A percentile compares a stretch with the other conserved stretches of the same genome.
phyloP scores from a whole-genome alignment of 2,329 filamentous ascomycete genomes.

The Microsporum audouinii region DNA sequence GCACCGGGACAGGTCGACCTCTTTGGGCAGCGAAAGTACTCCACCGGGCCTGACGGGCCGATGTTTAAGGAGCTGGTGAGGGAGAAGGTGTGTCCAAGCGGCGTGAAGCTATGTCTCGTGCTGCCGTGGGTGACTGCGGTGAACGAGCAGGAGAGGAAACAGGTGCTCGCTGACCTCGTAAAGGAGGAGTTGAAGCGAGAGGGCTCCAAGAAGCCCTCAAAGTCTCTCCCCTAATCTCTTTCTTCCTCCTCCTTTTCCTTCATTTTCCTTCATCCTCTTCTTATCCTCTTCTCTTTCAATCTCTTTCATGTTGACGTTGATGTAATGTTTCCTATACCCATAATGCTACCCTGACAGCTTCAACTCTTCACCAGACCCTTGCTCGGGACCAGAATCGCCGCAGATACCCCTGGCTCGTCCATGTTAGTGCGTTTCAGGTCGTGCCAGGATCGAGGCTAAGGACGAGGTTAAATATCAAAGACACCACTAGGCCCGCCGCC shows the following conservation, averaged over 20 bases:
- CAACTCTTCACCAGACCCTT: neutral
- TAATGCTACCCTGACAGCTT: neutral
- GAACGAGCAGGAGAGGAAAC: neutral
- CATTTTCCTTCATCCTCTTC: neutral
- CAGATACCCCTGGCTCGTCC: neutral
- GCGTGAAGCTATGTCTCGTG: constrained; percentile 2
- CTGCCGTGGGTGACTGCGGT: constrained; percentile 3
- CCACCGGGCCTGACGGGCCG: constrained; percentile 50
- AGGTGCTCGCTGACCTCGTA: neutral
- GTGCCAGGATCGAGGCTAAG: neutral
- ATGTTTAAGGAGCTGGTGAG: constrained; percentile 48
- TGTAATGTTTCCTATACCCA: constrained; percentile 1
- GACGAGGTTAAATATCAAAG: neutral
- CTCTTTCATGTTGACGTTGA: neutral
- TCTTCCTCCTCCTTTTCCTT: neutral
- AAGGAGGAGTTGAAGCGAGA: constrained; percentile 3
- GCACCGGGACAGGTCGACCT: constrained; percentile 32
- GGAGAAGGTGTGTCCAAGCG: constrained; percentile 45
- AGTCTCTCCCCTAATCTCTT: neutral
- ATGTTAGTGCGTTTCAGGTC: constrained; percentile 2
- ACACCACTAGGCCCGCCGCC: neutral
- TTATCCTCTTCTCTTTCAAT: neutral
- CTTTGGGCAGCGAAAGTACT: constrained; percentile 46
- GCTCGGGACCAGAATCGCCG: neutral
- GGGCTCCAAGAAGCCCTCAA: neutral